Percentiles rank a stretch among this genome's conserved stretches.
phyloP scores from a whole-genome alignment of 331 rosid species.

The Arachis monticola region DNA sequence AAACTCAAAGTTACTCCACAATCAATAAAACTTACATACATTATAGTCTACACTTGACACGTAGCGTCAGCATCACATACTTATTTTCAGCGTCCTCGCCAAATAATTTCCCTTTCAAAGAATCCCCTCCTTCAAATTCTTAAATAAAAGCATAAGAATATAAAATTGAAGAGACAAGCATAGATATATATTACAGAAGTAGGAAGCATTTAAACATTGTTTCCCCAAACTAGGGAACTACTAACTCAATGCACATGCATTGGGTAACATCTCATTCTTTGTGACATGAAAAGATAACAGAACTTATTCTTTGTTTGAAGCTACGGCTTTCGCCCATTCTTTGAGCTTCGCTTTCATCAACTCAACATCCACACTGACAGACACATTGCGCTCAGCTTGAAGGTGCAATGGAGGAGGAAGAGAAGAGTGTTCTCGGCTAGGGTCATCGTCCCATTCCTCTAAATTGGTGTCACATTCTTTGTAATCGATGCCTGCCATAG shows the following conservation, averaged over 20 bases:
- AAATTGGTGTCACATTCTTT: conserved; percentile 36
- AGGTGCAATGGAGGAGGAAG: conserved; percentile 15
- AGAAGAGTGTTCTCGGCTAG: conserved; percentile 35
- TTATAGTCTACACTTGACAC: too few relatives aligned
- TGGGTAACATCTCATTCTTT: not conserved
- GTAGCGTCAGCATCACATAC: too few relatives aligned
- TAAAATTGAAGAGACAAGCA: not conserved
- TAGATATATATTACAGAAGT: not conserved
- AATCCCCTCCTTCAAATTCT: not conserved
- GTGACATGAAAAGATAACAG: conserved; percentile 1
- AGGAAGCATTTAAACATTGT: not conserved
- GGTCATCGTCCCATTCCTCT: conserved; percentile 27
- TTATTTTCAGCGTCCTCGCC: not conserved
- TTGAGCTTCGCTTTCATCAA: conserved; percentile 39
- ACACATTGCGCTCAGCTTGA: conserved; percentile 9
- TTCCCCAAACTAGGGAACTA: too few relatives aligned
- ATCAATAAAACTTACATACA: too few relatives aligned
- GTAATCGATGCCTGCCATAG: conserved; percentile 53
- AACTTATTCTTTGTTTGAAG: conserved; percentile 17
- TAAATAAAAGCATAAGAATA: not conserved
- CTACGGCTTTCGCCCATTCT: conserved; percentile 46
- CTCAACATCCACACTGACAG: conserved; percentile 16
- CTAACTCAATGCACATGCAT: too few relatives aligned
- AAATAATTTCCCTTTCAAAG: not conserved
- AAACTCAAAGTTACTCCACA: too few relatives aligned